Conservation (phyloP, 169 alveolate species). For the Eimeria maxima region DNA sequence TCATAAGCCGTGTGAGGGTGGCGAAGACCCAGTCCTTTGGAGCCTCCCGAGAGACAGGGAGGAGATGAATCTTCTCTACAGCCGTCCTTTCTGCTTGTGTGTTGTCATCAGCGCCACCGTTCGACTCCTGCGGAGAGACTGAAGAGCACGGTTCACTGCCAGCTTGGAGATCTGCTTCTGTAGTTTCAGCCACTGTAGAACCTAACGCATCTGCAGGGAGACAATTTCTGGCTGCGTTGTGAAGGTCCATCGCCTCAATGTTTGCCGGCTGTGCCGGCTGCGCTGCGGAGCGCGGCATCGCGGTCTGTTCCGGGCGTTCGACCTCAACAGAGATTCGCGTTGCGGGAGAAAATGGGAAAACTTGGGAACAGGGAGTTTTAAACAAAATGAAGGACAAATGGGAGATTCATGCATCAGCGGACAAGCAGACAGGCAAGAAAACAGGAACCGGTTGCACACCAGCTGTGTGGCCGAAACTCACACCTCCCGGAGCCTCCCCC, state of each 20-base stretch:
- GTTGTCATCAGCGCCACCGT: background rate
- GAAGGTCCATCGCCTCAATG: background rate
- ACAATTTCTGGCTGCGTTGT: background rate
- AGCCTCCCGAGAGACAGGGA: conserved; percentile 65
- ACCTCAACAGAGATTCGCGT: background rate
- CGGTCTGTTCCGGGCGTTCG: background rate
- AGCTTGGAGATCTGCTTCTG: background rate
- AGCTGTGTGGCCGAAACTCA: background rate
- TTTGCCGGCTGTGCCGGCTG: background rate
- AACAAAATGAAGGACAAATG: background rate
- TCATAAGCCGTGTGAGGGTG: conserved; percentile 65
- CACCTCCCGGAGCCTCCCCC: background rate
- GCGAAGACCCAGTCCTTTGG: conserved; percentile 62
- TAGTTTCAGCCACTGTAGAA: background rate
- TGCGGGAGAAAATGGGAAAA: too few relatives aligned
- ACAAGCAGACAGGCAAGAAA: background rate
- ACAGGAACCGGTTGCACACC: background rate
- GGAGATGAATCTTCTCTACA: conserved; percentile 67
- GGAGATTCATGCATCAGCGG: background rate
- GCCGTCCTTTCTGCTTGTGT: conserved; percentile 50
- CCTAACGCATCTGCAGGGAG: background rate
- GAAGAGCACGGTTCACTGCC: background rate
- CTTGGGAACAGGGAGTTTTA: background rate
- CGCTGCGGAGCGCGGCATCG: background rate
- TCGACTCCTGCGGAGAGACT: background rate